Conservation (phyloP, 495 filamentous ascomycete genomes). For the Evernia prunastri region DNA sequence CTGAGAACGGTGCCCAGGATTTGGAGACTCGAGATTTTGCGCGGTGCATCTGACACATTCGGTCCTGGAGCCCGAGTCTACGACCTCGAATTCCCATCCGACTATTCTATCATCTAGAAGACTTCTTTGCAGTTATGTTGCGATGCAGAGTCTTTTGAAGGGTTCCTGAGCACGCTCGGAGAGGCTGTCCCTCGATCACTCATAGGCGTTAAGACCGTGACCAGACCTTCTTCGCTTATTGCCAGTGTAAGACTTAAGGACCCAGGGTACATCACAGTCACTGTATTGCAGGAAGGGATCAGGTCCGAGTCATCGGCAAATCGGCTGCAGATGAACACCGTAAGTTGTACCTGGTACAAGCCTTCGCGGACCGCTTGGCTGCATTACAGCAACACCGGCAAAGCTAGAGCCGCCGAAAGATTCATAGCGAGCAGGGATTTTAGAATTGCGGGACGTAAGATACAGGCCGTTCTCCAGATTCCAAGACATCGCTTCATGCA, state of each 20-base stretch:
- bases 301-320: slow-evolving; percentile 4
- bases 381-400: slow-evolving; percentile 1
- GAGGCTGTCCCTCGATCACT: slow-evolving; percentile 4
- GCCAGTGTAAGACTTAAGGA: slow-evolving; percentile 11
- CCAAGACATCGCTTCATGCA: not conserved
- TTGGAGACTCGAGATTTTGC: slow-evolving; percentile 4
- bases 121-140: not conserved
- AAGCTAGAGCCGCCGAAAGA: not conserved
- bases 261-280: not conserved
- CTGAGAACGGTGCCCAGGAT: not conserved
- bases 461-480: slow-evolving; percentile 5
- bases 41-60: slow-evolving; percentile 19
- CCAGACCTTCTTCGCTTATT: not conserved
- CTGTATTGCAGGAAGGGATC: not conserved
- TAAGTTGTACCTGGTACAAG: slow-evolving; percentile 22
- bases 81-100: slow-evolving; percentile 11
- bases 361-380: slow-evolving; percentile 16
- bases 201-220: not conserved
- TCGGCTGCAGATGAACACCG: slow-evolving; percentile 5
- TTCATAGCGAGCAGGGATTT: not conserved
- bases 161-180: not conserved
- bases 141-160: not conserved
- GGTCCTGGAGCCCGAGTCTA: slow-evolving; percentile 18
- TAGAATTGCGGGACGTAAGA: slow-evolving; percentile 10
- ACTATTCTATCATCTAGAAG: slow-evolving; percentile 9